A percentile compares a stretch with the other conserved stretches of the same genome.
phyloP scores from a whole-genome alignment of 495 filamentous ascomycete genomes.

The Penicillium antarcticum region DNA sequence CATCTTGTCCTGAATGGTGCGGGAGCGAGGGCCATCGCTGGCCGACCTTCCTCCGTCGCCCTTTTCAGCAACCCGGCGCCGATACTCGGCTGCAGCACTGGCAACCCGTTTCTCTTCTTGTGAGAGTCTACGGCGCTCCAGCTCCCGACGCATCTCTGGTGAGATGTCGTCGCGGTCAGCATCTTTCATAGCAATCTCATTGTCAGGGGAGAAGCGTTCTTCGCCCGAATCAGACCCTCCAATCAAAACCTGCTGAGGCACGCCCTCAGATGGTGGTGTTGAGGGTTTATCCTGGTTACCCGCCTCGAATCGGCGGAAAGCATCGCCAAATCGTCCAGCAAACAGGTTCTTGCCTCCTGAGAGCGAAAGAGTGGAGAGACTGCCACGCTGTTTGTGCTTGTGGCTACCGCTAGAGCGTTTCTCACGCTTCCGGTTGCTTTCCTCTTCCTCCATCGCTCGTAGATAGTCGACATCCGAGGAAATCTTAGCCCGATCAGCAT shows the following conservation, averaged over 20 bases:
- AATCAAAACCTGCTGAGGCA: constrained; percentile 54
- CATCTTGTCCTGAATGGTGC: constrained; percentile 86
- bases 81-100: constrained; percentile 87
- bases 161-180: constrained; percentile 69
- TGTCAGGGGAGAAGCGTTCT: constrained; percentile 36
- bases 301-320: constrained; percentile 88
- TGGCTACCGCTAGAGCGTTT: constrained; percentile 60
- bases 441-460: constrained; percentile 71
- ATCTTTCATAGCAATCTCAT: constrained; percentile 52
- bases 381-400: constrained; percentile 78
- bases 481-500: constrained; percentile 55
- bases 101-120: constrained; percentile 93
- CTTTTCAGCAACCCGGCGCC: constrained; percentile 66
- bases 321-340: constrained; percentile 88
- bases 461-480: constrained; percentile 87
- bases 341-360: constrained; percentile 82
- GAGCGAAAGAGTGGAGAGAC: constrained; percentile 72
- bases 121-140: constrained; percentile 78
- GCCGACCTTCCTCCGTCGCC: constrained; percentile 49
- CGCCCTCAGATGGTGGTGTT: constrained; percentile 46
- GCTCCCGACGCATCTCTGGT: constrained; percentile 85
- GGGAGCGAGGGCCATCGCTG: constrained; percentile 52
- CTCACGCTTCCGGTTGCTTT: constrained; percentile 62
- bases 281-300: constrained; percentile 52
- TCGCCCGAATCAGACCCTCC: constrained; percentile 56